Conservation (phyloP, 2,329 filamentous ascomycete species). For the Penicillium sp. region DNA sequence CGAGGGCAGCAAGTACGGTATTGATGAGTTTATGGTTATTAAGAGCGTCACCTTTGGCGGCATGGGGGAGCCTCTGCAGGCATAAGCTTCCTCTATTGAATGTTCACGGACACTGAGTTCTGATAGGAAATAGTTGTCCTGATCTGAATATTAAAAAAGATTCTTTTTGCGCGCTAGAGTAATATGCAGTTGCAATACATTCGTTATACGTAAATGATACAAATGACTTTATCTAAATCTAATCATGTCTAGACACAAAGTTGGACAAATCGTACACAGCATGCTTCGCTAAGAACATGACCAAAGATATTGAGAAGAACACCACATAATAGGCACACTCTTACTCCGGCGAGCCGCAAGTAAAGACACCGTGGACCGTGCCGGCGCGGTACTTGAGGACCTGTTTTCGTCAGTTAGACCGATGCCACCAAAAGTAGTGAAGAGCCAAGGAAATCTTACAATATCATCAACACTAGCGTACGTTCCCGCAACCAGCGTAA, state of each 20-base stretch:
- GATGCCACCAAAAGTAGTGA: background rate
- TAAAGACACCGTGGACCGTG: background rate
- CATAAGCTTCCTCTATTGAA: slow-evolving; percentile 17
- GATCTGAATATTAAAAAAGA: background rate
- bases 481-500: background rate
- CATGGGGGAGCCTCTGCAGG: slow-evolving; percentile 59
- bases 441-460: background rate
- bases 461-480: background rate
- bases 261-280: background rate
- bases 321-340: background rate
- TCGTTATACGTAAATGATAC: background rate
- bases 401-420: background rate
- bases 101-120: background rate
- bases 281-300: background rate
- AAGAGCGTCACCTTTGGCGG: slow-evolving; percentile 69
- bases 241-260: background rate
- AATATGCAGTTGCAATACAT: background rate
- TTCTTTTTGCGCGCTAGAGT: background rate
- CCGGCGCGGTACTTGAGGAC: background rate
- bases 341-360: background rate
- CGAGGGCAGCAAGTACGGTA: slow-evolving; percentile 74
- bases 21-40: slow-evolving; percentile 71
- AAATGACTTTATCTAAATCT: background rate
- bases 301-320: background rate
- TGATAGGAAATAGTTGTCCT: background rate